Evolutionary conservation across 2,329 filamentous ascomycete genomes (phyloP).

Genomic region (Biscogniauxia sp.): DNA sequence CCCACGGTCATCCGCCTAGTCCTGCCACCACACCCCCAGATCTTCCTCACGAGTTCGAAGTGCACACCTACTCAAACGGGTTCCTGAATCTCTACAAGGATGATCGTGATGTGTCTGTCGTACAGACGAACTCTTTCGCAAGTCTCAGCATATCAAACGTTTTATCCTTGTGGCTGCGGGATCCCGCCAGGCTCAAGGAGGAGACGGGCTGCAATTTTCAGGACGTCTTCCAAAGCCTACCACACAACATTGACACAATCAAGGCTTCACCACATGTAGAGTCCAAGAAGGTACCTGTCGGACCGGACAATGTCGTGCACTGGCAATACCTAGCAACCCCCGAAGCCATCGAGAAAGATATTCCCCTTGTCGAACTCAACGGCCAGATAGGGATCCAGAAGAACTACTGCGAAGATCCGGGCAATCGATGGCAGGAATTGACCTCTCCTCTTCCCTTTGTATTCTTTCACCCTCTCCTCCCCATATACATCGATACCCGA

Average conservation of each 20-base stretch:
- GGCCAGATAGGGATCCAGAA: conserved; percentile 72
- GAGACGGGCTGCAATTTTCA: conserved; percentile 63
- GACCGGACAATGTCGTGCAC: conserved; percentile 56
- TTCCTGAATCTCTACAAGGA: conserved; percentile 72
- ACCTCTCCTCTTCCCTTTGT: conserved; percentile 69
- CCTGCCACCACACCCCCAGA: conserved; percentile 74
- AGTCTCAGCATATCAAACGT: conserved; percentile 72
- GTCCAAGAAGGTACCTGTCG: conserved; percentile 45
- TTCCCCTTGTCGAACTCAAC: conserved; percentile 69
- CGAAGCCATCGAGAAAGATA: conserved; percentile 53
- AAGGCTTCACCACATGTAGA: conserved; percentile 48
- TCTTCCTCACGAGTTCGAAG: conserved; percentile 58
- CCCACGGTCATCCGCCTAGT: conserved; percentile 62
- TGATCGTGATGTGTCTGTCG: conserved; percentile 55
- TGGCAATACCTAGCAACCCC: conserved; percentile 66
- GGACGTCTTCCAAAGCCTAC: conserved; percentile 66
- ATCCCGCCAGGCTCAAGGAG: conserved; percentile 64
- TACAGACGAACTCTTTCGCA: conserved; percentile 74
- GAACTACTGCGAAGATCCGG: conserved; percentile 65
- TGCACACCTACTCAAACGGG: conserved; percentile 69
- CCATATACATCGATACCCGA: conserved; percentile 85
- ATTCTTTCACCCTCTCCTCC: conserved; percentile 83
- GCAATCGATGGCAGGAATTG: conserved; percentile 67
- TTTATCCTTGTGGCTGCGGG: conserved; percentile 75
- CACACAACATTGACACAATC: conserved; percentile 41